These are phyloP conservation scores for Fremontodendron californicum DNA, from an alignment of 345 rosid genomes.

Conservation along the genomic window DNA sequence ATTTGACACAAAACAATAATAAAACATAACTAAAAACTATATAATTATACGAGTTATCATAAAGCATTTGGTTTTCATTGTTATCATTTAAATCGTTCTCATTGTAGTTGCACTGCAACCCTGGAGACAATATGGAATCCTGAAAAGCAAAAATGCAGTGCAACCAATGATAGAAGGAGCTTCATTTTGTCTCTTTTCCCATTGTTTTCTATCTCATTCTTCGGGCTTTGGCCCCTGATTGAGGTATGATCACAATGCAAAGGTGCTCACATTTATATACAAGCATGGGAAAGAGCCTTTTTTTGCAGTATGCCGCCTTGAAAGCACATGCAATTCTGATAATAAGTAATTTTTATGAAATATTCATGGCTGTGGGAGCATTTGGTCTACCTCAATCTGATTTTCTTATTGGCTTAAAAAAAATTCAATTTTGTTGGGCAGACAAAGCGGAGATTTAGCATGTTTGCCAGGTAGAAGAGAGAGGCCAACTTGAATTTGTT, in stretches of 20 bases:
- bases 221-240: conserved; percentile 16
- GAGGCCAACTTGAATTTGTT: conserved; percentile 6
- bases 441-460: conserved; percentile 30
- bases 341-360: neutral
- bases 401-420: conserved; percentile 12
- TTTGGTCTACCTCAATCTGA: neutral
- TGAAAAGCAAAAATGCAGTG: conserved; percentile 69
- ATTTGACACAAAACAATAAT: too few species aligned
- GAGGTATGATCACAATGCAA: conserved; percentile 16
- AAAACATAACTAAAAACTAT: too few species aligned
- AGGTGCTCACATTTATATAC: conserved; percentile 23
- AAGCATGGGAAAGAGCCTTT: neutral
- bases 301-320: conserved; percentile 10
- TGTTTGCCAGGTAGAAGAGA: conserved; percentile 26
- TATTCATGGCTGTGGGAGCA: neutral
- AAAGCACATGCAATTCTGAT: conserved; percentile 23
- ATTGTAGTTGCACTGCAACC: too few species aligned
- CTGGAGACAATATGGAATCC: conserved; percentile 84
- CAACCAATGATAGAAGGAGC: conserved; percentile 59
- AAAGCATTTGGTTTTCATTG: too few species aligned
- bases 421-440: conserved; percentile 19
- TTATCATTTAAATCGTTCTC: too few species aligned
- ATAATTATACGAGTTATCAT: too few species aligned
- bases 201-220: conserved; percentile 21
- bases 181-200: conserved; percentile 52